Evolutionary conservation across 176 grass and related monocot genomes (phyloP).

Genomic region (Carex cristatella): DNA sequence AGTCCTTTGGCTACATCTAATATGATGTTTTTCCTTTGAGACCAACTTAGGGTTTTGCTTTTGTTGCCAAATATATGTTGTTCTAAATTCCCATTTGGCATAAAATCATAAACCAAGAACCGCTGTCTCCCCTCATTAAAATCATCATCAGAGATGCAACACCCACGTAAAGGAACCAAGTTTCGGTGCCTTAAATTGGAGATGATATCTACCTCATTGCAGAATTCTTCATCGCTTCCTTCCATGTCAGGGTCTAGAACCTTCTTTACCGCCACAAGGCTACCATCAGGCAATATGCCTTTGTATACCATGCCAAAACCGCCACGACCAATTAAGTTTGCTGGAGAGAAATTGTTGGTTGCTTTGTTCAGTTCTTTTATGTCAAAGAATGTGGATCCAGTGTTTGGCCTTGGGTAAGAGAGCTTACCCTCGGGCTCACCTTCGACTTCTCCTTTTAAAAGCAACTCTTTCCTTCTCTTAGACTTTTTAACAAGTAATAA

Average conservation of each 20-base stretch:
- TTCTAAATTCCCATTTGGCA: slow-evolving; percentile 75
- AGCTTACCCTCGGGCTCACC: slow-evolving; percentile 19
- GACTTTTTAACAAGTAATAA: slow-evolving; percentile 35
- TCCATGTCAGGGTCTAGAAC: slow-evolving; percentile 64
- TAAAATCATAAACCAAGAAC: slow-evolving; percentile 87
- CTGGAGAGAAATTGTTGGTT: slow-evolving; percentile 48
- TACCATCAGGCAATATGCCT: slow-evolving; percentile 57
- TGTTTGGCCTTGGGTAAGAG: slow-evolving; percentile 61
- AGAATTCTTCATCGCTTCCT: slow-evolving; percentile 72
- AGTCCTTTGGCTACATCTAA: slow-evolving; percentile 79
- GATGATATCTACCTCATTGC: slow-evolving; percentile 94
- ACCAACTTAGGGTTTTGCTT: slow-evolving; percentile 36
- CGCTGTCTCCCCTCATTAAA: slow-evolving; percentile 53
- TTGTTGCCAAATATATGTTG: slow-evolving; percentile 50
- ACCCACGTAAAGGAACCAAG: slow-evolving; percentile 72
- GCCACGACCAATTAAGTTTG: slow-evolving; percentile 74
- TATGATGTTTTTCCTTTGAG: slow-evolving; percentile 49
- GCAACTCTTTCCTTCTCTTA: slow-evolving; percentile 14
- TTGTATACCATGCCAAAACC: slow-evolving; percentile 82
- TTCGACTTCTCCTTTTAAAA: slow-evolving; percentile 19
- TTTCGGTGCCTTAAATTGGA: slow-evolving; percentile 84
- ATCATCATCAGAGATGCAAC: slow-evolving; percentile 63
- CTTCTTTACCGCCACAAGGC: slow-evolving; percentile 75
- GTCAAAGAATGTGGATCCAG: slow-evolving; percentile 66
- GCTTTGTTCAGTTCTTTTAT: slow-evolving; percentile 63